These are phyloP conservation scores for Diaporthe longicolla DNA, from an alignment of 2,329 filamentous ascomycete genomes.

Conservation along the genomic window DNA sequence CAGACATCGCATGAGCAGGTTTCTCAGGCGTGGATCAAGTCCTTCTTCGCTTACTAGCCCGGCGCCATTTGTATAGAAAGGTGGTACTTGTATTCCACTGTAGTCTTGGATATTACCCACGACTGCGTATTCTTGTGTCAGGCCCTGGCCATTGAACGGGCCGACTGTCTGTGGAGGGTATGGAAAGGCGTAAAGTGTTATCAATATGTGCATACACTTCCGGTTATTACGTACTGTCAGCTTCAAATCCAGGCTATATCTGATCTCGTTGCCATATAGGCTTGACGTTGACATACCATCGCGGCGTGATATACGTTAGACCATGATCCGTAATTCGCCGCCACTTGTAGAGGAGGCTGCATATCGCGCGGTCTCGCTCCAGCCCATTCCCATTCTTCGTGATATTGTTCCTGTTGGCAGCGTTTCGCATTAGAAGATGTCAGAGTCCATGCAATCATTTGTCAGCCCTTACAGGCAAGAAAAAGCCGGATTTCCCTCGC, in stretches of 20 bases:
- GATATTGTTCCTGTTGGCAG: constrained; percentile 2
- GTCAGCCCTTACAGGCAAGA: not conserved
- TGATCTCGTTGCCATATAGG: rapidly evolving
- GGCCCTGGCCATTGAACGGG: not conserved
- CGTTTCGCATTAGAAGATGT: not conserved
- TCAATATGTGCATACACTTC: constrained; percentile 3
- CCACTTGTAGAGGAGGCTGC: not conserved
- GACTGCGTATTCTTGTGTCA: not conserved
- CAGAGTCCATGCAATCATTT: no score
- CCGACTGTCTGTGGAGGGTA: constrained; percentile 1
- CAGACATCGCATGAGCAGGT: constrained; percentile 17
- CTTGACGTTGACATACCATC: not conserved
- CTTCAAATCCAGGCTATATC: rapidly evolving
- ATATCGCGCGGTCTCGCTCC: not conserved
- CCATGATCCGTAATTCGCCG: constrained; percentile 11
- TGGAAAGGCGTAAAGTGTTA: not conserved
- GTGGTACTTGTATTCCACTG: not conserved
- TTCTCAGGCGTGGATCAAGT: not conserved
- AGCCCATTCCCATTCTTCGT: constrained; percentile 19
- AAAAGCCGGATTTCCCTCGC: not conserved
- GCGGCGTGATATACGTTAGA: constrained; percentile 7
- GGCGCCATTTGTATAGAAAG: constrained; percentile 4
- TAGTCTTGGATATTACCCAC: not conserved
- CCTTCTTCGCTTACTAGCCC: not conserved
- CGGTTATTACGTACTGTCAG: not conserved